Evolutionary conservation across 345 rosid genomes (phyloP).

Genomic region (Citrus unshiu): DNA sequence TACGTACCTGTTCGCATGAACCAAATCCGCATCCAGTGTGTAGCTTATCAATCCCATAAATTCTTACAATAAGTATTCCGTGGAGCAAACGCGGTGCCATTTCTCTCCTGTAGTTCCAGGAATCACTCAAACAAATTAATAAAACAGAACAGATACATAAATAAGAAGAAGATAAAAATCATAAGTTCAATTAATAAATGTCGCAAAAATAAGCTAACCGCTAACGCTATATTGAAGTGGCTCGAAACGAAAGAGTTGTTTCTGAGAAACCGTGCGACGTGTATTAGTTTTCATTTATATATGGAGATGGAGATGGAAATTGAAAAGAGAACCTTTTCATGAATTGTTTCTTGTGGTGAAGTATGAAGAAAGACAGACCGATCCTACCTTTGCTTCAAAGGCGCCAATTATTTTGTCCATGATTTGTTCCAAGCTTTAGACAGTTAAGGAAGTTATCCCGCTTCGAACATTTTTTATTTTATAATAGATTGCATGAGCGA

Average conservation of each 20-base stretch:
- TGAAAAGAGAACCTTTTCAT: neutral
- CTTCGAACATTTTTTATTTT: neutral
- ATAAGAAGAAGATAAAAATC: neutral
- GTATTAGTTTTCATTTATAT: too few species aligned
- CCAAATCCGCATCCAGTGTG: constrained; percentile 38
- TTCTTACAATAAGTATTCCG: constrained; percentile 51
- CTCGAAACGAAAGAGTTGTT: neutral
- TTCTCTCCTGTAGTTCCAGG: neutral
- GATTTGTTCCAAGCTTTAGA: neutral
- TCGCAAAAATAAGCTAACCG: neutral
- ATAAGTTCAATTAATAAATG: too few species aligned
- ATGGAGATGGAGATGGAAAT: neutral
- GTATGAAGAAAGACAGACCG: constrained; percentile 24
- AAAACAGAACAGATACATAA: neutral
- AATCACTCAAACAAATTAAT: neutral
- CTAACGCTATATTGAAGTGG: neutral
- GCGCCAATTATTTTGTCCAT: neutral
- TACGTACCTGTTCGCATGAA: constrained; percentile 38
- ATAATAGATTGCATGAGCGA: too few species aligned
- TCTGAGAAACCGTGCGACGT: neutral
- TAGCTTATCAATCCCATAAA: constrained; percentile 44
- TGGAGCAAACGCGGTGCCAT: constrained; percentile 45
- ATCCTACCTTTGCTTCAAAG: constrained; percentile 34
- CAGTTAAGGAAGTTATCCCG: neutral
- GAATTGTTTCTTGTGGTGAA: neutral